A percentile compares a stretch with the other conserved stretches of the same genome.
Conservation (phyloP, 2,329 filamentous ascomycete species). For the Neofusicoccum ribis region DNA sequence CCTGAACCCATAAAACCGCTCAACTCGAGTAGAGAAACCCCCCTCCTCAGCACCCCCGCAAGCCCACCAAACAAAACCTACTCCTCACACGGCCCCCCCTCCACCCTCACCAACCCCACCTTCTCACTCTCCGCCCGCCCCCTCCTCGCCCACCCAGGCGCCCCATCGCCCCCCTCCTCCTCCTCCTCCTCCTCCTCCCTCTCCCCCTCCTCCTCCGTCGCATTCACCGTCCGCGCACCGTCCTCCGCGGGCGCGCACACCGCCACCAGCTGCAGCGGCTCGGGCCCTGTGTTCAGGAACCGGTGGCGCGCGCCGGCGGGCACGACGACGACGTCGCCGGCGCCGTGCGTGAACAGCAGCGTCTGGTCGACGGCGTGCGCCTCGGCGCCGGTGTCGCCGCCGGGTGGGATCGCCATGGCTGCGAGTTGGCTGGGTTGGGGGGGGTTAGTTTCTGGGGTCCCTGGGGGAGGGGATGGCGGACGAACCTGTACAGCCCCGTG, state of each 20-base stretch:
- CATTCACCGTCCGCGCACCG: constrained; percentile 58
- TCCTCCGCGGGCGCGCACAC: constrained; percentile 66
- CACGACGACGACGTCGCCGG: constrained; percentile 60
- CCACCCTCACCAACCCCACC: constrained; percentile 58
- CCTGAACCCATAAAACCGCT: background rate
- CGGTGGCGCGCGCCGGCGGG: constrained; percentile 67
- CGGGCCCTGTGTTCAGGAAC: constrained; percentile 62
- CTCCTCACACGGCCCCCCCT: background rate
- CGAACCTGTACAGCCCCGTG: constrained; percentile 56
- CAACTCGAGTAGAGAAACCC: background rate
- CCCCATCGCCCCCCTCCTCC: constrained; percentile 42
- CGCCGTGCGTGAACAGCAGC: constrained; percentile 63
- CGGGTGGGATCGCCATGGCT: constrained; percentile 64
- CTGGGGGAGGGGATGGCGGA: no score
- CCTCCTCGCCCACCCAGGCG: constrained; percentile 53
- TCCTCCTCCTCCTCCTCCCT: no score
- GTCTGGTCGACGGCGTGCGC: constrained; percentile 67
- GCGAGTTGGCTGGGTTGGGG: constrained; percentile 52
- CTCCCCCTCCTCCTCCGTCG: constrained; percentile 65
- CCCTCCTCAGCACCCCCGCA: no score
- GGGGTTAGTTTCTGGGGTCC: no score
- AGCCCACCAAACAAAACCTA: background rate
- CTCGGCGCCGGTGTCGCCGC: constrained; percentile 67
- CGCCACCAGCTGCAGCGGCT: constrained; percentile 62
- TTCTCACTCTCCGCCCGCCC: constrained; percentile 59